Base-by-base conservation (phyloP, 1,139 yeast genomes). In the Sugiyamaella sp. region DNA sequence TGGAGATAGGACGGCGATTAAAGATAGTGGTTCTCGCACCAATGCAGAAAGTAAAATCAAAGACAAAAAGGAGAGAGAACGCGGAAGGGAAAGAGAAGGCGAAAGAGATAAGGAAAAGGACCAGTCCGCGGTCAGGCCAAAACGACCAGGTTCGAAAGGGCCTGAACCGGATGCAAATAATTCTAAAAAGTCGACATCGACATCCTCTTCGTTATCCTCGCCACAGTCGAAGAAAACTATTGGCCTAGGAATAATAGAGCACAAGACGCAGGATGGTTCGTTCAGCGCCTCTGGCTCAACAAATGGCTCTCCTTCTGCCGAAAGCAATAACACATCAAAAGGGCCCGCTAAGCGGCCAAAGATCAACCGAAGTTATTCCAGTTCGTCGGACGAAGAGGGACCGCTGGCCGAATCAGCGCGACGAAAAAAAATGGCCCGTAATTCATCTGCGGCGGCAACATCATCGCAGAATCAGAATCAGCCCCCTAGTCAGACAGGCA, bases 341-440 rank as follows among this genome's bases (percentile, higher is more conserved):
- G 40, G 35, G 9, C 39, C 53, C 2, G 47, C 44, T 5, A 60
- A 60, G 35, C 37, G 59, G 44, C 60, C 46, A n/a, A 53, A 60
- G 33, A 54, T 59, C 25, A 59, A 55, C 33, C 39, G 63, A 48
- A 54, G 59, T 21, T 60, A 60, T 44, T 60, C 63, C 5, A 53
- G 56, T 43, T 53, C 58, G 10, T 48, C 53, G 19, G 63, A 60
- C 1, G 53, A 49, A 17, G 59, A 57, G 16, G 37, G 47, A 2
- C 56, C 57, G 2, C 42, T 56, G 24, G 52, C 42, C 2, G 42
- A 45, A n/a, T 29, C 39, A 3, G 39, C 9, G 33, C 53, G 29
- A 38, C 19, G 42, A 39, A 51, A 43, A n/a, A 39, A 39, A 17
- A 35, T 19, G 33, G 19, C 16, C 19, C 52, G 22, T n/a, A 22